Evolutionary conservation across 2,329 filamentous ascomycete species (phyloP).

Genomic region (Zarea fungicola): DNA sequence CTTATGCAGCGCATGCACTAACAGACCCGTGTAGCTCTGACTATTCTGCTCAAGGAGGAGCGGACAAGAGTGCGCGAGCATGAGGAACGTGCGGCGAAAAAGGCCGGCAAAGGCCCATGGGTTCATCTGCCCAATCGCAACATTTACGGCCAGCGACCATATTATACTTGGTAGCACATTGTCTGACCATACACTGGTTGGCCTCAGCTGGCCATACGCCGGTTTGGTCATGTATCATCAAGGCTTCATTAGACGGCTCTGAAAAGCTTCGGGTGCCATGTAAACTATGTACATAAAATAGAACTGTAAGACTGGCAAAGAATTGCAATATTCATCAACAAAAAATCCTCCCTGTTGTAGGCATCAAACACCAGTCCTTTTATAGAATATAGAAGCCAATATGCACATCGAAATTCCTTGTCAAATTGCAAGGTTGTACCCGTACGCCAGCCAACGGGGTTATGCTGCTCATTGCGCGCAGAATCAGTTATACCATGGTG

Average conservation of each 20-base stretch:
- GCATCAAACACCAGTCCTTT: no score
- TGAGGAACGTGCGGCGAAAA: slow-evolving; percentile 71
- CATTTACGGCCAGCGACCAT: slow-evolving; percentile 77
- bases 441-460: no score
- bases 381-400: neutral
- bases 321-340: neutral
- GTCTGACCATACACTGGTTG: neutral
- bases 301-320: slow-evolving; percentile 5
- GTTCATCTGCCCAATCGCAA: slow-evolving; percentile 81
- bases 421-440: neutral
- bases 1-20: slow-evolving; percentile 17
- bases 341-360: neutral
- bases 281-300: slow-evolving; percentile 33
- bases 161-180: slow-evolving; percentile 76
- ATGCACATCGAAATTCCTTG: neutral
- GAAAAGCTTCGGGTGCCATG: no score
- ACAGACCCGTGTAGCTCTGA: slow-evolving; percentile 52
- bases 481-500: slow-evolving; percentile 30
- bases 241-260: no score
- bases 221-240: neutral
- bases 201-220: neutral
- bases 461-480: neutral
- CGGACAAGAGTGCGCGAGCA: slow-evolving; percentile 78
- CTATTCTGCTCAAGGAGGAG: slow-evolving; percentile 86
- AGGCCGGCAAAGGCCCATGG: slow-evolving; percentile 74